Evolutionary conservation across 208 protist species (phyloP).

Genomic region (Wallacemonas collosoma): DNA sequence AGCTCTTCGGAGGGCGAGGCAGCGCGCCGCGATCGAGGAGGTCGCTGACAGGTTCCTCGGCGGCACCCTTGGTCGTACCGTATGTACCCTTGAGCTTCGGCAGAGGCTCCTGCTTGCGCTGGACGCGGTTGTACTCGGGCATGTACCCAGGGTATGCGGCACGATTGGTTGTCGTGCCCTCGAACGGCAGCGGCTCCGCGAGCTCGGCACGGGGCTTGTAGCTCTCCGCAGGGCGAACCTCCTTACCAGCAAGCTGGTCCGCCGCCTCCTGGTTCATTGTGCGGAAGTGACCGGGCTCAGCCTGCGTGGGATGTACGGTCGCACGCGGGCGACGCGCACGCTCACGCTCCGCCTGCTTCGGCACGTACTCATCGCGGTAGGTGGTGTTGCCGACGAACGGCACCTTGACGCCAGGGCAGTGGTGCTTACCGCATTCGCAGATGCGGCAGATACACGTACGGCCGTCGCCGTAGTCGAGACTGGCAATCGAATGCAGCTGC

Average conservation of each 20-base stretch:
- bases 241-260: constrained; percentile 72
- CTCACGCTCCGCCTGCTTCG: constrained; percentile 69
- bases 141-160: constrained; percentile 89
- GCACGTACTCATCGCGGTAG: constrained; percentile 88
- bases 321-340: constrained; percentile 36
- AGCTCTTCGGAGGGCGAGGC: constrained; percentile 77
- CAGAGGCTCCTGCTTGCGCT: constrained; percentile 70
- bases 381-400: constrained; percentile 86
- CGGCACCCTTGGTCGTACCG: constrained; percentile 79
- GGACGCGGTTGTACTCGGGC: constrained; percentile 69
- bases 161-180: constrained; percentile 84
- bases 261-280: constrained; percentile 90
- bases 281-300: constrained; percentile 86
- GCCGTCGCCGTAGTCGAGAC: constrained; percentile 88
- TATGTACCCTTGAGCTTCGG: constrained; percentile 83
- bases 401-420: constrained; percentile 73
- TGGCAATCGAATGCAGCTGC: constrained; percentile 85
- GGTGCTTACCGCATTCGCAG: constrained; percentile 87
- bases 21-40: constrained; percentile 46
- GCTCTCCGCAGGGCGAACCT: constrained; percentile 76
- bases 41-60: constrained; percentile 77
- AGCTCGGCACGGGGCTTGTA: constrained; percentile 79
- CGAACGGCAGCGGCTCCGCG: constrained; percentile 68
- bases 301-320: constrained; percentile 70
- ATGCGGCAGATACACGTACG: constrained; percentile 90